Evolutionary conservation across 176 grass and related monocot genomes (phyloP).

Genomic region (Bothriochloa decipiens): DNA sequence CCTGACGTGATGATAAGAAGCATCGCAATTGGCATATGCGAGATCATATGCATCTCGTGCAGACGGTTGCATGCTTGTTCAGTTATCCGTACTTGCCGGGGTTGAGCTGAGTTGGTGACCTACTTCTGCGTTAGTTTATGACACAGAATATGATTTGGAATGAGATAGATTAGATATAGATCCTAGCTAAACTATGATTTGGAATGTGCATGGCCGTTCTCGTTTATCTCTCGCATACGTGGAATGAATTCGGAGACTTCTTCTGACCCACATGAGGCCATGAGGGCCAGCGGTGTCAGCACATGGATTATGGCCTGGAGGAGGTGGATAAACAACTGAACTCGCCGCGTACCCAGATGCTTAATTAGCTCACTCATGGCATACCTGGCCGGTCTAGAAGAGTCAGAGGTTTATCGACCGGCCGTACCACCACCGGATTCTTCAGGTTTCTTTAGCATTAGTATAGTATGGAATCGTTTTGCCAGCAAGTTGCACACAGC

Average conservation of each 20-base stretch:
- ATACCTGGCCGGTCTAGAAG: neutral
- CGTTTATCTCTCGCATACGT: neutral
- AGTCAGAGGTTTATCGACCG: slow-evolving; percentile 34
- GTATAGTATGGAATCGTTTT: neutral
- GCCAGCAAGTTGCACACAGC: slow-evolving; percentile 6
- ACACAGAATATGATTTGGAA: slow-evolving; percentile 23
- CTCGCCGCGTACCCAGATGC: slow-evolving; percentile 17
- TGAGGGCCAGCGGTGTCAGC: slow-evolving; percentile 43
- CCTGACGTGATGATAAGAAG: neutral
- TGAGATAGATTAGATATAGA: neutral
- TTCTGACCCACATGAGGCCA: slow-evolving; percentile 41
- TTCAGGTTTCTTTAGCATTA: neutral
- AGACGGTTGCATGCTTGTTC: slow-evolving; percentile 33
- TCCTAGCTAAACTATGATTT: neutral
- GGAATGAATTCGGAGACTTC: neutral
- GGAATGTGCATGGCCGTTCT: slow-evolving; percentile 28
- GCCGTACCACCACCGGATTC: slow-evolving; percentile 19
- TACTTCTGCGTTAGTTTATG: neutral
- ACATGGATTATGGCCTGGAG: slow-evolving; percentile 42
- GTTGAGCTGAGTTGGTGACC: slow-evolving; percentile 28
- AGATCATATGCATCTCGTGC: neutral
- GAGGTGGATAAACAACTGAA: slow-evolving; percentile 39
- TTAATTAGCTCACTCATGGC: slow-evolving; percentile 28
- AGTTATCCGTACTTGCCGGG: slow-evolving; percentile 40
- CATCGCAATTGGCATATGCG: neutral